phyloP scores from a whole-genome alignment of 2,329 filamentous ascomycete species.

The Neobulgaria alba region DNA sequence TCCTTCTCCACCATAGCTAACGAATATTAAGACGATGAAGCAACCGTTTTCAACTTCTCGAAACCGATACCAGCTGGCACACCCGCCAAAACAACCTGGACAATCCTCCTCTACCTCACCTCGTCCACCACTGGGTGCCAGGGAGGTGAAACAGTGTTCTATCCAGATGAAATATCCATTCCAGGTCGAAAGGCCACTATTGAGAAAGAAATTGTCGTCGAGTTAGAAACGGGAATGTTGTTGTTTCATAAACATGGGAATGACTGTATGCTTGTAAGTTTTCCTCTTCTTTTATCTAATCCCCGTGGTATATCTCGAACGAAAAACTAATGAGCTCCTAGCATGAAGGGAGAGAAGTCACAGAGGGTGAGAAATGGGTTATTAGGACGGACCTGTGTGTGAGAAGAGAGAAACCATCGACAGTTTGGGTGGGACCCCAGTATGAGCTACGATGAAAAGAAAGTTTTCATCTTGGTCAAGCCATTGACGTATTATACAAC shows the following conservation, averaged over 20 bases:
- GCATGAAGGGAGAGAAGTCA: slow-evolving; percentile 79
- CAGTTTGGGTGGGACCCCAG: not conserved
- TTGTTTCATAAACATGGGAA: slow-evolving; percentile 83
- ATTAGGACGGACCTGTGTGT: slow-evolving; percentile 76
- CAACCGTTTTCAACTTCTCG: slow-evolving; percentile 62
- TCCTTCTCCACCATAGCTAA: too few species aligned
- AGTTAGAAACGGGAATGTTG: slow-evolving; percentile 74
- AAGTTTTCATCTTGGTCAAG: too few species aligned
- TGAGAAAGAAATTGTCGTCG: slow-evolving; percentile 59
- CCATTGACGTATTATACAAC: too few species aligned
- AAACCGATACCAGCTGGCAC: slow-evolving; percentile 34
- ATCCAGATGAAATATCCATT: slow-evolving; percentile 53
- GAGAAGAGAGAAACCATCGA: slow-evolving; percentile 32
- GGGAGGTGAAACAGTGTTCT: slow-evolving; percentile 89
- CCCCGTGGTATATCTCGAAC: not conserved
- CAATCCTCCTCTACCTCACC: slow-evolving; percentile 78
- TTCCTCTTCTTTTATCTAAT: not conserved
- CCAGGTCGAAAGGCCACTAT: slow-evolving; percentile 34
- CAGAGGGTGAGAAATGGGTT: slow-evolving; percentile 81
- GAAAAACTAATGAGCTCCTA: slow-evolving; percentile 23
- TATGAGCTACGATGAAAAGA: not conserved
- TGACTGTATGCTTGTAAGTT: slow-evolving; percentile 67
- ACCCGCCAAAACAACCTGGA: slow-evolving; percentile 76
- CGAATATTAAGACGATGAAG: slow-evolving; percentile 82
- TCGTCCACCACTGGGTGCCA: slow-evolving; percentile 64